Conservation (phyloP, 2,329 filamentous ascomycete species). For the Phyllosticta capitalensis region DNA sequence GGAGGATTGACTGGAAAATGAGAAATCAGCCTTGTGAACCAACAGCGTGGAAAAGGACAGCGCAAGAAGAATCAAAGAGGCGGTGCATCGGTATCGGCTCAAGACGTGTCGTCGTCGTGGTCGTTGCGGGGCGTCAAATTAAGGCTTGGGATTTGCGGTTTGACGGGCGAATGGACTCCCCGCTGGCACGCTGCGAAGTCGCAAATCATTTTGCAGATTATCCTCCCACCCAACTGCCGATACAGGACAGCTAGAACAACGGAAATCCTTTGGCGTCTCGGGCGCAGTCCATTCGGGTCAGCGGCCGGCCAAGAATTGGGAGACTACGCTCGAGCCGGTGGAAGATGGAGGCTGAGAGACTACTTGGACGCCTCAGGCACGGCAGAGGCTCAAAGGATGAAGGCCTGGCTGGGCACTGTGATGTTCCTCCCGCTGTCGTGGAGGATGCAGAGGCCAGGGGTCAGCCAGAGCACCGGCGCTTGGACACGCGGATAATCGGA, state of each 20-base stretch:
- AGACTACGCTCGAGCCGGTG: not conserved
- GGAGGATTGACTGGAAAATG: no score
- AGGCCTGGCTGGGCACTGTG: not conserved
- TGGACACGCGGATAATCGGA: not conserved
- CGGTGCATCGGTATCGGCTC: no score
- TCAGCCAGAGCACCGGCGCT: not conserved
- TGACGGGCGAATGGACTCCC: not conserved
- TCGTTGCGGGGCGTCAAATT: not conserved
- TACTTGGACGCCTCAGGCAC: not conserved
- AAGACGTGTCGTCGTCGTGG: not conserved
- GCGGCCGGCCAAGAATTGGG: not conserved
- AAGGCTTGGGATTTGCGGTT: not conserved
- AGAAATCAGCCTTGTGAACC: not conserved
- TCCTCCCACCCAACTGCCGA: no score
- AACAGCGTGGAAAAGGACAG: not conserved
- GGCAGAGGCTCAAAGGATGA: not conserved
- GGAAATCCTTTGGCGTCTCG: not conserved
- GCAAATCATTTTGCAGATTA: no score
- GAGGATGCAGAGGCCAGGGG: not conserved
- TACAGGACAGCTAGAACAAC: not conserved
- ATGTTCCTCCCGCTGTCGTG: not conserved
- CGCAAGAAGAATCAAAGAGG: no score
- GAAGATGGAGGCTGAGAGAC: not conserved
- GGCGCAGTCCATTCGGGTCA: not conserved
- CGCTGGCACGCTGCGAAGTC: not conserved